These are phyloP conservation scores for Melampsora abietis-canadensis DNA, from an alignment of 1,284 basidiomycete species.

Conservation along the genomic window DNA sequence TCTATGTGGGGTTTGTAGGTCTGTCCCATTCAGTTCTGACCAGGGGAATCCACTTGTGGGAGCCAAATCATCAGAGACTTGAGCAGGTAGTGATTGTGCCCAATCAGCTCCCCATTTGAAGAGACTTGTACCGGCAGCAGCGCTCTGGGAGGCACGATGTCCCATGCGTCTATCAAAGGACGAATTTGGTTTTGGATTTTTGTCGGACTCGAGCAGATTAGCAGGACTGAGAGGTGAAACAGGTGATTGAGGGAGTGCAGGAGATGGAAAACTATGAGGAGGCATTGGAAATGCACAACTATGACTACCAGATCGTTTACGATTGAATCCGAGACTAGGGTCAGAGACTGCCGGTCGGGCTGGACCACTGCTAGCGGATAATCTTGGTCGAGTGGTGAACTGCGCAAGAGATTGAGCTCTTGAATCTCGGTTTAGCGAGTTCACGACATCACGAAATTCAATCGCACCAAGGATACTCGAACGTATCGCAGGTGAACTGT, in stretches of 20 bases:
- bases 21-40: background rate
- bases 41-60: background rate
- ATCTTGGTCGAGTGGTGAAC: background rate
- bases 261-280: too few species aligned
- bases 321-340: background rate
- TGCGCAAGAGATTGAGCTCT: background rate
- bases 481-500: constrained; percentile 10
- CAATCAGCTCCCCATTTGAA: background rate
- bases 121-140: background rate
- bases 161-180: background rate
- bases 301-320: constrained; percentile 2
- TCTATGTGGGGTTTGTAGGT: background rate
- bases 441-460: constrained; percentile 85
- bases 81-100: background rate
- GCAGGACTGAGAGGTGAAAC: too few species aligned
- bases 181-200: too few species aligned
- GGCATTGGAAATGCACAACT: too few species aligned
- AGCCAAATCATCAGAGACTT: background rate
- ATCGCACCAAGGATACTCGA: constrained; percentile 80
- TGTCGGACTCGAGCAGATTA: too few species aligned
- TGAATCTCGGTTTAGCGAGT: constrained; percentile 64
- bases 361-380: background rate
- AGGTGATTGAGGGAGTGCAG: too few species aligned
- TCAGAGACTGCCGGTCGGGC: background rate
- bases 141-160: background rate